A percentile compares a stretch with the other conserved stretches of the same genome.
Evolutionary conservation across 179 eudicot genomes (phyloP).

Genomic region (Beta lomatogona): DNA sequence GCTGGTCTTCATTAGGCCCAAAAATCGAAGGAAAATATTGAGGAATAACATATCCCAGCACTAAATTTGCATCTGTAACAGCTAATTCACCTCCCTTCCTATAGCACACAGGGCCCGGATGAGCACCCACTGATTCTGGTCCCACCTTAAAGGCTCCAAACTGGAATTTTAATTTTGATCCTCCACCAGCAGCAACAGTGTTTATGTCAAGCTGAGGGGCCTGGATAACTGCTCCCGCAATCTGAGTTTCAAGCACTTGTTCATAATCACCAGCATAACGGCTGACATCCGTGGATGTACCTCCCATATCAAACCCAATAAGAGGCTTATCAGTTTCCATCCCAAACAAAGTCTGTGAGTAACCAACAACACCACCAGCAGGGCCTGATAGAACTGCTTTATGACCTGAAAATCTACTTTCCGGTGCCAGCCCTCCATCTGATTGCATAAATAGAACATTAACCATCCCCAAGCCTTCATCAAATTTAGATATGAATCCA

Average conservation of each 20-base stretch:
- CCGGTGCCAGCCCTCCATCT: slow-evolving; percentile 96
- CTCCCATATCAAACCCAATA: slow-evolving; percentile 99
- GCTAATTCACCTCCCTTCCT: slow-evolving; percentile 96
- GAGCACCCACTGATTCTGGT: slow-evolving; percentile 98
- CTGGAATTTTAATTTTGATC: slow-evolving; percentile 88
- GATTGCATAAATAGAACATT: slow-evolving; percentile 98
- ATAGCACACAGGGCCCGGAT: slow-evolving; percentile 98
- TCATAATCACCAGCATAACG: slow-evolving; percentile 93
- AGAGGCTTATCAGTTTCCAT: slow-evolving; percentile 87
- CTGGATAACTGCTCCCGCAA: slow-evolving; percentile 94
- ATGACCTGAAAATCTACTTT: slow-evolving; percentile 96
- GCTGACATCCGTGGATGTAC: slow-evolving; percentile 98
- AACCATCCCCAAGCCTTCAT: slow-evolving; percentile 69
- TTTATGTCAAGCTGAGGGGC: slow-evolving; percentile 99
- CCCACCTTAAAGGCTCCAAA: slow-evolving; percentile 97
- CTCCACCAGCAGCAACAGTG: slow-evolving; percentile 99
- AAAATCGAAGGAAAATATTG: slow-evolving; percentile 92
- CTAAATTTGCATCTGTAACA: slow-evolving; percentile 92
- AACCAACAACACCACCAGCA: slow-evolving; percentile 98
- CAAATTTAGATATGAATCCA: slow-evolving; percentile 89
- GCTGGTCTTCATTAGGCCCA: slow-evolving; percentile 90
- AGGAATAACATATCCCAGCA: slow-evolving; percentile 82
- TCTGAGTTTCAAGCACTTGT: slow-evolving; percentile 94
- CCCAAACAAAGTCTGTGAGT: slow-evolving; percentile 87
- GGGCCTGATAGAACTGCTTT: slow-evolving; percentile 99